Conservation (phyloP, 2,329 filamentous ascomycete genomes). For the Colletotrichum tamarilloi region DNA sequence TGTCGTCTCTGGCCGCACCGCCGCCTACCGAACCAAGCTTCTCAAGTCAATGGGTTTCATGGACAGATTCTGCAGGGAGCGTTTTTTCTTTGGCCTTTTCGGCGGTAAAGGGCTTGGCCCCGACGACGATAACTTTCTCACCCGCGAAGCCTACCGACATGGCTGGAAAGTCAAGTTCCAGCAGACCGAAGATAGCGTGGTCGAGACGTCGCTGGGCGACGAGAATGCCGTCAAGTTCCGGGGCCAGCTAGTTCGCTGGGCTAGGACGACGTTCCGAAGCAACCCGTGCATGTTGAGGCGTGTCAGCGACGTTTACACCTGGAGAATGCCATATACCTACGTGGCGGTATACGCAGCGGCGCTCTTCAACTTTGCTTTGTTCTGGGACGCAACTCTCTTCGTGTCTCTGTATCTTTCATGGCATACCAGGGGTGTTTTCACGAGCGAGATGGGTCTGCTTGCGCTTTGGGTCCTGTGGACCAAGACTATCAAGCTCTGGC, state of each 20-base stretch:
- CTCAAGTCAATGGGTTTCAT: conserved; percentile 57
- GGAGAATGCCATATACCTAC: conserved; percentile 59
- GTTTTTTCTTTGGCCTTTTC: conserved; percentile 56
- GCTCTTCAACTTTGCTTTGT: conserved; percentile 65
- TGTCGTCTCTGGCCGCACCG: conserved; percentile 67
- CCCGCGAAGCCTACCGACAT: conserved; percentile 60
- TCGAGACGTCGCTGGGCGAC: conserved; percentile 65
- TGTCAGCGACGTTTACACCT: background rate
- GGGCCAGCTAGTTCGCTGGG: conserved; percentile 66
- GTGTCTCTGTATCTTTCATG: conserved; percentile 38
- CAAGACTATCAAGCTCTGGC: conserved; percentile 68
- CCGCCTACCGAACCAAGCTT: conserved; percentile 61
- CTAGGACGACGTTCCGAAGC: conserved; percentile 67
- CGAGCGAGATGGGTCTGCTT: conserved; percentile 18
- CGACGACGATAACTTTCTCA: conserved; percentile 73
- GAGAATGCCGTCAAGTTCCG: conserved; percentile 56
- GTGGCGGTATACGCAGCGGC: conserved; percentile 67
- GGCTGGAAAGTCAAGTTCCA: conserved; percentile 68
- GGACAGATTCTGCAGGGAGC: conserved; percentile 58
- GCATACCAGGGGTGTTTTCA: background rate
- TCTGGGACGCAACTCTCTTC: conserved; percentile 60
- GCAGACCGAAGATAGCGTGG: conserved; percentile 55
- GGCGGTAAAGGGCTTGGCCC: conserved; percentile 56
- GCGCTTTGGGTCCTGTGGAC: conserved; percentile 61
- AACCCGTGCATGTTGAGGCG: conserved; percentile 60